phyloP scores from a whole-genome alignment of 257 asterid genomes.

The Mitragyna speciosa region DNA sequence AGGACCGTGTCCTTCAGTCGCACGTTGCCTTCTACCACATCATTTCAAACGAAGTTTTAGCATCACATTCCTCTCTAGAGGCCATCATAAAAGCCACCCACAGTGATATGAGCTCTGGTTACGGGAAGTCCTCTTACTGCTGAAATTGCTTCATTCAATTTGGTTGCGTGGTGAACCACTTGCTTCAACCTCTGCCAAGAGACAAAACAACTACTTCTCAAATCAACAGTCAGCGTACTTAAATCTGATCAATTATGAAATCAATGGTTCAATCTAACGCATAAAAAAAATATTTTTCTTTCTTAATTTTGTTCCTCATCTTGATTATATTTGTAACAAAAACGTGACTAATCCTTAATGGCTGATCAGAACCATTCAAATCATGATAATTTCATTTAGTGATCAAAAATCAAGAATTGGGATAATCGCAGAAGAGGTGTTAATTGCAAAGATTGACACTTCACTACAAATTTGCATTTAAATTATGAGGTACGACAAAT shows the following conservation, averaged over 20 bases:
- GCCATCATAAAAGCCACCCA: constrained; percentile 62
- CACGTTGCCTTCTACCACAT: too few relatives aligned
- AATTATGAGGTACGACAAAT: background rate
- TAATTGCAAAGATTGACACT: background rate
- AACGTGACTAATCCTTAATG: background rate
- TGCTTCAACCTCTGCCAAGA: constrained; percentile 44
- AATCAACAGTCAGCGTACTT: background rate
- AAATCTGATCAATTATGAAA: background rate
- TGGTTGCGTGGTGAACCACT: constrained; percentile 41
- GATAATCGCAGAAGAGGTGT: background rate
- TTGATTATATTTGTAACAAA: background rate
- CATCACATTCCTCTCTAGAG: too few relatives aligned
- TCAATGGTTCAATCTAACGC: background rate
- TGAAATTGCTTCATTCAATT: constrained; percentile 48
- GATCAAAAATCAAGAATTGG: background rate
- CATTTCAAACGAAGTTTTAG: too few relatives aligned
- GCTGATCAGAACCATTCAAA: background rate
- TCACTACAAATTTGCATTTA: background rate
- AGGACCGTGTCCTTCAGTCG: too few relatives aligned
- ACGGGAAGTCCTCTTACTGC: constrained; percentile 46
- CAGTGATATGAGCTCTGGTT: constrained; percentile 54
- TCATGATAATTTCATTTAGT: background rate
- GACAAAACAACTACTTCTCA: background rate
- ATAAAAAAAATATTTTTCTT: background rate
- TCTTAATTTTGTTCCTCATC: background rate